A percentile compares a stretch with the other conserved stretches of the same genome.
Evolutionary conservation across 2,329 filamentous ascomycete species (phyloP).

Genomic region (Fusarium sp.): DNA sequence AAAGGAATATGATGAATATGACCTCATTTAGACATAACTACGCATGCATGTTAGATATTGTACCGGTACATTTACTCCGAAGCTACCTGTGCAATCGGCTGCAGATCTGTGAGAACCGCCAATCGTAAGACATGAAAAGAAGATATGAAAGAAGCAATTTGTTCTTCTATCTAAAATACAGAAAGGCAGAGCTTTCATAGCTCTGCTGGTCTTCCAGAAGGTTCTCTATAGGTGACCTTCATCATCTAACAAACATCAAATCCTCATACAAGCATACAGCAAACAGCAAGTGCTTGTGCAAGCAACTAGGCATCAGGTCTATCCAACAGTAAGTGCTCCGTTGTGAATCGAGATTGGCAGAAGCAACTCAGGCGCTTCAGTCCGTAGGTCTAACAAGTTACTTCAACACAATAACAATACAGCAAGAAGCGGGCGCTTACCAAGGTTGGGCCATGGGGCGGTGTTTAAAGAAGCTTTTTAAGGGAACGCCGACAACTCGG

Average conservation of each 20-base stretch:
- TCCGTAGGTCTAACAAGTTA: not conserved
- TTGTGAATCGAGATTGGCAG: not conserved
- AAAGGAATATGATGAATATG: constrained; percentile 13
- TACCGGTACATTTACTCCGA: not conserved
- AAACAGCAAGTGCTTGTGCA: too few species aligned
- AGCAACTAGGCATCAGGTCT: too few species aligned
- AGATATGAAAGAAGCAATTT: too few species aligned
- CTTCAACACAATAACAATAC: not conserved
- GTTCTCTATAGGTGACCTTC: too few species aligned
- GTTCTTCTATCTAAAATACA: too few species aligned
- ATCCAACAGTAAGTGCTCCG: not conserved
- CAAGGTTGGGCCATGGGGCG: not conserved
- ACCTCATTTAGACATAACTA: not conserved
- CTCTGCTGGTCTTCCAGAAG: too few species aligned
- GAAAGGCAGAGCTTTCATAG: too few species aligned
- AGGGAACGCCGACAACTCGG: not conserved
- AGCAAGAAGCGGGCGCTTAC: not conserved
- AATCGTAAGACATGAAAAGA: not conserved
- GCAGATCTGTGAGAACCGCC: not conserved
- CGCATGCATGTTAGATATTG: not conserved
- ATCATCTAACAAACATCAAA: too few species aligned
- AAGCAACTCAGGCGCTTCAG: not conserved
- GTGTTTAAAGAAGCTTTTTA: not conserved
- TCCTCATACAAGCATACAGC: too few species aligned
- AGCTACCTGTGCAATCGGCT: not conserved